Base-by-base conservation (phyloP, 2,329 filamentous ascomycete species). In the Cytospora piceae region DNA sequence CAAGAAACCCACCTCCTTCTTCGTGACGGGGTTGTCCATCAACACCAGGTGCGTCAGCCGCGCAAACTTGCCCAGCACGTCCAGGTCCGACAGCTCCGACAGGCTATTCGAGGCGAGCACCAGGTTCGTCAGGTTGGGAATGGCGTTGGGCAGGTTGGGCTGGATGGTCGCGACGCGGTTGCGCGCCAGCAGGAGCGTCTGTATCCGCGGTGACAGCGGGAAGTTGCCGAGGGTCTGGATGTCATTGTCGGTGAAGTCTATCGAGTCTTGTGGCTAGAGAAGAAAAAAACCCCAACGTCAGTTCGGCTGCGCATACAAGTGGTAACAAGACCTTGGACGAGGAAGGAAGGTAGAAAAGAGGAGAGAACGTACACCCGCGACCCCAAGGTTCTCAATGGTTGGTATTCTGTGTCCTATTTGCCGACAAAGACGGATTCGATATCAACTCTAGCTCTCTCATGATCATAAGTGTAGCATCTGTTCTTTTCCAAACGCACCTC, bases 231-330 rank as follows among this genome's bases (percentile, higher is more conserved):
- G 86, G 58, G 90, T 83, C 72, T 92, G 88, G 74, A 99, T 94
- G 79, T 97, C 94, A 79, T 99, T 99, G 83, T 99, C 95, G 78
- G 95, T 98, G 74, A 99, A 90, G 81, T 99, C 95, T 83, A 99
- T 96, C 71, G 92, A 89, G 82, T 98, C 95, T 85, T 96, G 93
- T 73, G 94, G 92, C 92, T 96, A 73, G 20, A 11, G 34, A 15
- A 14, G 34, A 2, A 37, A 20, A 5, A 5, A 4, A 34, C 2
- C 20, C 15, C 22, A 39, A 12, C 1, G 55, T 58, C 34, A 58
- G 61, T 31, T 22, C 14, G 49, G 17, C 34, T 7, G 46, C 27
- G 32, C 55, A 12, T 20, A 12, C 9, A 52, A 17, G 34, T 4
- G 27, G 7, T n/a, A 15, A 4, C 20, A 12, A 17, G 32, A 17